phyloP scores from a whole-genome alignment of 257 asterid genomes.

The Fraxinus excelsior region DNA sequence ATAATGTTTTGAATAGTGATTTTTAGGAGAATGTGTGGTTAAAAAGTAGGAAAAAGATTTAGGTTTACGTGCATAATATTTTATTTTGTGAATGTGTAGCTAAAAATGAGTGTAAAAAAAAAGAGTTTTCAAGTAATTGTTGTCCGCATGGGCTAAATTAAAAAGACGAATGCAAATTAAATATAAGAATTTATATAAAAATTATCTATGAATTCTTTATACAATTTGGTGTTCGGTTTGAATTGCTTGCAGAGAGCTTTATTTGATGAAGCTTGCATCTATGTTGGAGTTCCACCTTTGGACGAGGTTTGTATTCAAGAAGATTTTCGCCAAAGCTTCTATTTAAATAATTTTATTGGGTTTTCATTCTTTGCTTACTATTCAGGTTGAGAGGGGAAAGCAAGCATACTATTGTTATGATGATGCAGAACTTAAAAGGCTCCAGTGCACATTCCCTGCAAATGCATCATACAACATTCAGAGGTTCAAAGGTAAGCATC shows the following conservation, averaged over 20 bases:
- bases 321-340: constrained; percentile 1
- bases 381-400: constrained; percentile 94
- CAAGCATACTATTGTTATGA: constrained; percentile 81
- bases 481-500: constrained; percentile 84
- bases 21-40: too few relatives aligned
- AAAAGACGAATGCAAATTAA: too few relatives aligned
- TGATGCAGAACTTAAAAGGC: constrained; percentile 69
- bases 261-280: constrained; percentile 90
- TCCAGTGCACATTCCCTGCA: constrained; percentile 69
- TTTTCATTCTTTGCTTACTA: constrained; percentile 13
- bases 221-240: too few relatives aligned
- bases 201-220: too few relatives aligned
- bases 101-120: too few relatives aligned
- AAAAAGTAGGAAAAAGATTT: too few relatives aligned
- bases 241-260: constrained; percentile 75
- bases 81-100: too few relatives aligned
- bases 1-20: too few relatives aligned
- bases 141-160: too few relatives aligned
- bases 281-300: constrained; percentile 97
- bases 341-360: constrained; percentile 18
- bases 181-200: too few relatives aligned
- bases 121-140: too few relatives aligned
- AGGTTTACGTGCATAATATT: too few relatives aligned
- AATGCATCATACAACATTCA: constrained; percentile 94
- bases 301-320: constrained; percentile 64